Evolutionary conservation across 2,329 filamentous ascomycete species (phyloP).

Genomic region (Lecanicillium sp.): DNA sequence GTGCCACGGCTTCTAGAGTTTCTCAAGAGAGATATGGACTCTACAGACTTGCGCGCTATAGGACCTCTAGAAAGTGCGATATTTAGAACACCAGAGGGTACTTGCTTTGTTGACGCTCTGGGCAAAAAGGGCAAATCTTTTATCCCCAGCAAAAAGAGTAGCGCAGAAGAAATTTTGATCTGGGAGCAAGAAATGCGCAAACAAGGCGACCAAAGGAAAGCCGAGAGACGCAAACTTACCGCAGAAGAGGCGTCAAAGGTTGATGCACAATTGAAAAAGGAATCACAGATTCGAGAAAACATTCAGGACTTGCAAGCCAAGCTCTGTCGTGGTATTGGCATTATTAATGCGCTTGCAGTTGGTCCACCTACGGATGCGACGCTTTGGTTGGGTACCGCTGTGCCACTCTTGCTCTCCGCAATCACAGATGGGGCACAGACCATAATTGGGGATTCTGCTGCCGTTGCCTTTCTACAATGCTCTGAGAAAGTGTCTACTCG

Average conservation of each 20-base stretch:
- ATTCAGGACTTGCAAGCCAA: slow-evolving; percentile 62
- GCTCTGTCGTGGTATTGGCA: slow-evolving; percentile 75
- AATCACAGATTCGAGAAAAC: slow-evolving; percentile 68
- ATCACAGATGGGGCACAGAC: slow-evolving; percentile 76
- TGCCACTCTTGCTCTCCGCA: slow-evolving; percentile 63
- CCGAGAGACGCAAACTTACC: slow-evolving; percentile 82
- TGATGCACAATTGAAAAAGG: slow-evolving; percentile 83
- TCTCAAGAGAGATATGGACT: slow-evolving; percentile 66
- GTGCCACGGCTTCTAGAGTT: slow-evolving; percentile 68
- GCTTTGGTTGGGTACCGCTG: slow-evolving; percentile 79
- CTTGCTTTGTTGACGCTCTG: slow-evolving; percentile 82
- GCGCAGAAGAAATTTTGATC: slow-evolving; percentile 92
- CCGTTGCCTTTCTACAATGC: slow-evolving; percentile 71
- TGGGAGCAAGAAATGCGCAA: slow-evolving; percentile 91
- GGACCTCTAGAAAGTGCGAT: slow-evolving; percentile 89
- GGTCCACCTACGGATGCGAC: slow-evolving; percentile 86
- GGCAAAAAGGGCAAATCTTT: slow-evolving; percentile 68
- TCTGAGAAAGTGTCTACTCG: slow-evolving; percentile 67
- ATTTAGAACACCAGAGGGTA: slow-evolving; percentile 82
- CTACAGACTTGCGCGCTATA: slow-evolving; percentile 59
- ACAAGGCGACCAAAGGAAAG: slow-evolving; percentile 89
- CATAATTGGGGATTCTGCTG: slow-evolving; percentile 72
- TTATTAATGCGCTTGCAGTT: slow-evolving; percentile 72
- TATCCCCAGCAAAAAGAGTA: slow-evolving; percentile 77
- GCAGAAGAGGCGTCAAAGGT: slow-evolving; percentile 85